phyloP scores from a whole-genome alignment of 2,329 filamentous ascomycete genomes.

The Pestalotiopsis sp. region DNA sequence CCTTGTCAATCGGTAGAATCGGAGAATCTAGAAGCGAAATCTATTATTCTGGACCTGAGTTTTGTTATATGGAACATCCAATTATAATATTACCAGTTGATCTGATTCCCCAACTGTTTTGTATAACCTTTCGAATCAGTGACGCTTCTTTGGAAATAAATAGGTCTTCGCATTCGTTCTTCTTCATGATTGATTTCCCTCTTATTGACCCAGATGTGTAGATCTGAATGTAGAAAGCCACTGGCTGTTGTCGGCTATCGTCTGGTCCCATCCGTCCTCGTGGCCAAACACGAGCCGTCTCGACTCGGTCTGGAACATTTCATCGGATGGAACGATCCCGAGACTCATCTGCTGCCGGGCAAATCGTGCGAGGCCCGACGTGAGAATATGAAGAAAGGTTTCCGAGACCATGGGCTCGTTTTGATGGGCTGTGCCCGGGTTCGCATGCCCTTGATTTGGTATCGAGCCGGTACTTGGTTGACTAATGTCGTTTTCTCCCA shows the following conservation, averaged over 20 bases:
- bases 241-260: conserved; percentile 35
- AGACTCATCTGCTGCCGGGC: neutral
- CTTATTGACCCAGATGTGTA: neutral
- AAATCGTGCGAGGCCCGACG: neutral
- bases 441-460: neutral
- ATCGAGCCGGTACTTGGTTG: neutral
- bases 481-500: neutral
- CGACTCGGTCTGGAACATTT: conserved; percentile 2
- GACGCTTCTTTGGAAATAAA: too few relatives aligned
- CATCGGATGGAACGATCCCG: neutral
- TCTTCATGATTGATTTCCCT: neutral
- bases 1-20: too few relatives aligned
- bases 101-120: too few relatives aligned
- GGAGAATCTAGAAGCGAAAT: too few relatives aligned
- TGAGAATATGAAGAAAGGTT: neutral
- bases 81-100: too few relatives aligned
- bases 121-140: too few relatives aligned
- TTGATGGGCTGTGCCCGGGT: neutral
- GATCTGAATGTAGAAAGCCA: conserved; percentile 25
- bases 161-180: neutral
- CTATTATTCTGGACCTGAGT: too few relatives aligned
- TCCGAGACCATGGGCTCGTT: neutral
- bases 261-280: conserved; percentile 44
- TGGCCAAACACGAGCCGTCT: conserved; percentile 28
- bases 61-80: too few relatives aligned